A percentile compares a stretch with the other conserved stretches of the same genome.
Evolutionary conservation across 1,284 basidiomycete species (phyloP).

Genomic region (Malassezia psittaci): DNA sequence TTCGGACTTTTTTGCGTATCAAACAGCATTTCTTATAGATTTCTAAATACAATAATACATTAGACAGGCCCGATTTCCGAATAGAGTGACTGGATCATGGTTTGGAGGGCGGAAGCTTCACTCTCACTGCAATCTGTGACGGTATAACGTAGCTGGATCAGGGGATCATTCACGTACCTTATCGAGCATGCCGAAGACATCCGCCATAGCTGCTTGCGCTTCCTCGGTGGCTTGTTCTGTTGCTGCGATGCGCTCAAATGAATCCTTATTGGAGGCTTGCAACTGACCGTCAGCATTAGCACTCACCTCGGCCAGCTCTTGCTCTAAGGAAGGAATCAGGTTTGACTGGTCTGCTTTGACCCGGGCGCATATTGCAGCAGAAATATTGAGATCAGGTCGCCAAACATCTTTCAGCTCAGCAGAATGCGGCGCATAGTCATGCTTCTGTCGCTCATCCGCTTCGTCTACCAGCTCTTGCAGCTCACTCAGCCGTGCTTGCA

Average conservation of each 20-base stretch:
- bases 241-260: slow-evolving; percentile 8
- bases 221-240: background rate
- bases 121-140: slow-evolving; percentile 3
- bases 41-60: background rate
- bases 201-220: background rate
- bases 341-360: slow-evolving; percentile 28
- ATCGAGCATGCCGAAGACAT: slow-evolving; percentile 7
- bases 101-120: slow-evolving; percentile 8
- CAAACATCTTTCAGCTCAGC: slow-evolving; percentile 33
- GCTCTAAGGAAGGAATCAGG: slow-evolving; percentile 22
- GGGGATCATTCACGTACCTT: background rate
- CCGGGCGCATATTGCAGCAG: slow-evolving; percentile 28
- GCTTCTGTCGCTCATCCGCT: slow-evolving; percentile 27
- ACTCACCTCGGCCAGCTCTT: slow-evolving; percentile 13
- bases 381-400: slow-evolving; percentile 30
- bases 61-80: slow-evolving; percentile 12
- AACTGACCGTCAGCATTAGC: background rate
- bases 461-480: slow-evolving; percentile 27
- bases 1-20: too few species aligned
- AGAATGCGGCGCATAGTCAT: slow-evolving; percentile 12
- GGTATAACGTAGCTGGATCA: slow-evolving; percentile 4
- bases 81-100: slow-evolving; percentile 11
- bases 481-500: slow-evolving; percentile 24
- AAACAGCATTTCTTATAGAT: too few species aligned
- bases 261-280: slow-evolving; percentile 9